A percentile compares a stretch with the other conserved stretches of the same genome.
Conservation (phyloP, 306 rosid species). For the Vigna reflexopilosa region DNA sequence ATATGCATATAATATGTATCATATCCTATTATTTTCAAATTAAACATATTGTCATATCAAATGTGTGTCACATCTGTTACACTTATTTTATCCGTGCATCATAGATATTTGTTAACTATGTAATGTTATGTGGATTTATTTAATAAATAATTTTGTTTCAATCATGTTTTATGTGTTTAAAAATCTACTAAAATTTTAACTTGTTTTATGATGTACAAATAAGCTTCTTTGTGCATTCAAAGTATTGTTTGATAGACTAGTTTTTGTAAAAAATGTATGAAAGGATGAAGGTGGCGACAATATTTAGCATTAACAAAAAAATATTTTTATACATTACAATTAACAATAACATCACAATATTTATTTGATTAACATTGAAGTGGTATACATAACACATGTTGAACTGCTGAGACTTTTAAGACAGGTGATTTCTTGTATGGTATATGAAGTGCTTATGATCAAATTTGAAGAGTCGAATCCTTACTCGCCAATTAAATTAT, state of each 20-base stretch:
- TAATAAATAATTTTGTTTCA: conserved; percentile 14
- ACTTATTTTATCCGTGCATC: no score
- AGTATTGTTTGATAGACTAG: not conserved
- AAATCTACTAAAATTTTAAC: conserved; percentile 16
- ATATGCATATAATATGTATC: no score
- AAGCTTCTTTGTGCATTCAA: conserved; percentile 5
- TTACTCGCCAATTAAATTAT: not conserved
- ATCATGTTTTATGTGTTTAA: conserved; percentile 10
- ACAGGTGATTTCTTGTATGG: not conserved
- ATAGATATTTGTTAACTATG: not conserved
- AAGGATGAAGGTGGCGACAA: not conserved
- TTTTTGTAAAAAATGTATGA: conserved; percentile 27
- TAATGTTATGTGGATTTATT: not conserved
- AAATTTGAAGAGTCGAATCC: conserved; percentile 16
- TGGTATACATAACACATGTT: not conserved
- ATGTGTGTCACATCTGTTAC: no score
- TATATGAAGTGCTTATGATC: not conserved
- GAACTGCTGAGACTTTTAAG: conserved; percentile 20
- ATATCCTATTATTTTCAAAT: no score
- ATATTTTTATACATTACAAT: no score
- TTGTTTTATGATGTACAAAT: conserved; percentile 8
- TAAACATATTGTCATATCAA: no score
- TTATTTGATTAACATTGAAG: conserved; percentile 25
- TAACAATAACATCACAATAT: not conserved
- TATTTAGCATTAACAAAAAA: no score